Evolutionary conservation across 495 filamentous ascomycete species (phyloP), one percentile per base, ranked within the genome.

Genomic region (Penicillium argentinense): DNA sequence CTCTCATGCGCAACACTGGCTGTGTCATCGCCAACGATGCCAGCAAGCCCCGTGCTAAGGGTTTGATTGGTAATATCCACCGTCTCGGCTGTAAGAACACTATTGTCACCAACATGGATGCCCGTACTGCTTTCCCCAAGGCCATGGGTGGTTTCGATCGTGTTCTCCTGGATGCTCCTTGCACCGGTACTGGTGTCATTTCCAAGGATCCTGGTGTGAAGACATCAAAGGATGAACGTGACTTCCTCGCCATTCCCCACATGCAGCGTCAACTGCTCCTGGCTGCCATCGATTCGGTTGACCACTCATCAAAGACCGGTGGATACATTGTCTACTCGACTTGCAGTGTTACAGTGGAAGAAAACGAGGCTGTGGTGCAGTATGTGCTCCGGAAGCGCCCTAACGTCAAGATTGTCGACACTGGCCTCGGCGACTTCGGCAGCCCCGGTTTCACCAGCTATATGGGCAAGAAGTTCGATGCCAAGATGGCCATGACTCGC

Each of bases 1-100:
- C 95, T 0, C 68, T 98, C 51, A 97, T 98, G 93, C 95, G 92
- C 66, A 98, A 98, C 69, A 97, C 95, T 1, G 93, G 93, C 40
- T 87, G 83, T 51, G 86, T 98, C 39, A 93, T 97, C 64, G 93
- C 93, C 55, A 97, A 97, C 73, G 93, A 98, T 82, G 82, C 84
- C 62, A 96, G 87, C 76, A 96, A 96, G 60, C 66, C 82, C 27
- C 88, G 93, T 79, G 79, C 92, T 21, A 97, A 96, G 72, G 95
- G 88, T 87, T 66, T 98, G 47, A 96, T 97, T 57, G 93, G 93
- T 71, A 98, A 98, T 72, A 89, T 97, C 53, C 91, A 97, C 68
- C 89, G 93, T 67, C 80, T 98, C 5, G 93, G 93, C 26, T 88
- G 82, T 54, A 88, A 89, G 62, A 98, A 98, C 71, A 88, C 86